Evolutionary conservation across 2,329 filamentous ascomycete genomes (phyloP).

Genomic region (Epichloe amarillans): DNA sequence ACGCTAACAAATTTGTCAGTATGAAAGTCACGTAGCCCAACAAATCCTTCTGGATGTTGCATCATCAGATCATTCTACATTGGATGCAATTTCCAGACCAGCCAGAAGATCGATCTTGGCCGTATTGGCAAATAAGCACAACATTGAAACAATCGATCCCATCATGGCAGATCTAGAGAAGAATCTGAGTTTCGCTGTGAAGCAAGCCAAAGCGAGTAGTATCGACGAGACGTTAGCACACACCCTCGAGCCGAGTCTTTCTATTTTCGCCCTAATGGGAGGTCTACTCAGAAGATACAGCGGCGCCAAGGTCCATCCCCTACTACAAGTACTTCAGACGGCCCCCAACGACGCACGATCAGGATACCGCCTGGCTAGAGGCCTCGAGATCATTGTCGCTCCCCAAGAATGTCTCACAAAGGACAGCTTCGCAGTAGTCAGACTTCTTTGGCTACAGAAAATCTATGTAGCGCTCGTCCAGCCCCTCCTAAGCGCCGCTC

Average conservation of each 20-base stretch:
- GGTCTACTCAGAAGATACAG: slow-evolving; percentile 26
- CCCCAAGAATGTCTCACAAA: slow-evolving; percentile 25
- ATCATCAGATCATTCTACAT: slow-evolving; percentile 3
- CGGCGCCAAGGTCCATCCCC: slow-evolving; percentile 19
- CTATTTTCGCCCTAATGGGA: slow-evolving; percentile 22
- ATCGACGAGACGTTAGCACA: not conserved
- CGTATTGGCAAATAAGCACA: slow-evolving; percentile 32
- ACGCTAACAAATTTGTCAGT: slow-evolving; percentile 15
- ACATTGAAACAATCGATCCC: slow-evolving; percentile 18
- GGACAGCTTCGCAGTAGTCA: slow-evolving; percentile 29
- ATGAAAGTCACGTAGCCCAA: slow-evolving; percentile 22
- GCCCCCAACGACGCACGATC: slow-evolving; percentile 19
- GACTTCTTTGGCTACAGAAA: slow-evolving; percentile 35
- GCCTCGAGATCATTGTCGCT: slow-evolving; percentile 29
- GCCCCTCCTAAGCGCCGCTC: slow-evolving; percentile 31
- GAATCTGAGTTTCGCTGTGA: slow-evolving; percentile 11
- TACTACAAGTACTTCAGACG: slow-evolving; percentile 23
- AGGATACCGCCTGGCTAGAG: slow-evolving; percentile 27
- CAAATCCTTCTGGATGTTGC: slow-evolving; percentile 19
- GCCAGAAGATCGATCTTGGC: slow-evolving; percentile 25
- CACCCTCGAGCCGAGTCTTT: slow-evolving; percentile 7
- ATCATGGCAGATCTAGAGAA: slow-evolving; percentile 17
- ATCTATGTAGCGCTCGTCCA: slow-evolving; percentile 32
- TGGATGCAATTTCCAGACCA: slow-evolving; percentile 11
- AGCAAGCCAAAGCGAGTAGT: not conserved